Base-by-base conservation (phyloP, 345 rosid genomes). In the Citrus glauca region DNA sequence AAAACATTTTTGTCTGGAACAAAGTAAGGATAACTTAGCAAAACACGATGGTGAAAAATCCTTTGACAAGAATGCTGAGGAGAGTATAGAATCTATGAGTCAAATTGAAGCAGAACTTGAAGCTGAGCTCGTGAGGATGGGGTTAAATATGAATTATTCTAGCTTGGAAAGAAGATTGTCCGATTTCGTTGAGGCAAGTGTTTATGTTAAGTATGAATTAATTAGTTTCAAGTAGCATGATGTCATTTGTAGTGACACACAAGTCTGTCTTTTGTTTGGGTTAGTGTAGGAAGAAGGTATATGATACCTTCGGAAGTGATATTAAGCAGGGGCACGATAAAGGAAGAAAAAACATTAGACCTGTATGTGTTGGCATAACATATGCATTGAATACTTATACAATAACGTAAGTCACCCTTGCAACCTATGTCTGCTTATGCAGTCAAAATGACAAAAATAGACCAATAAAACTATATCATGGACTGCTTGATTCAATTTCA, bases 61-160 rank as follows among this genome's bases (percentile, higher is more conserved):
- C 64, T n/a, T 67, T 79, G 77, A 63, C 57, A 81, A 78, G 75
- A 84, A 82, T 68, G 89, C 83, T 33, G 88, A 66, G 33, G 88
- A 85, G 76, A 72, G 65, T 74, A 71, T 82, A 22, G 92, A 88
- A 69, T 84, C 88, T 77, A 86, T 87, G 86, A 88, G 97, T 76
- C 87, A 88, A 78, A 93, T 93, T 78, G 99, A 93, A 87, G 98
- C 97, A 27, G 99, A 93, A 86, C 94, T 95, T 83, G 96, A 92
- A 90, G 98, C 98, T 82, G 99, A 93, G 87, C 96, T 93, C 32
- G 91, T 90, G 85, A 92, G 90, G 87, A 86, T 95, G 92, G 98
- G 94, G 25, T 87, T 92, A 53, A 87, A 89, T 83, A 85, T 93
- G 78, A 84, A 82, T 70, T 57, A 81, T 22, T 77, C 93, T 71